Percentiles rank a stretch among this genome's conserved stretches.
Evolutionary conservation across 2,329 filamentous ascomycete species (phyloP).

Genomic region (Ophioceras dolichostomum): DNA sequence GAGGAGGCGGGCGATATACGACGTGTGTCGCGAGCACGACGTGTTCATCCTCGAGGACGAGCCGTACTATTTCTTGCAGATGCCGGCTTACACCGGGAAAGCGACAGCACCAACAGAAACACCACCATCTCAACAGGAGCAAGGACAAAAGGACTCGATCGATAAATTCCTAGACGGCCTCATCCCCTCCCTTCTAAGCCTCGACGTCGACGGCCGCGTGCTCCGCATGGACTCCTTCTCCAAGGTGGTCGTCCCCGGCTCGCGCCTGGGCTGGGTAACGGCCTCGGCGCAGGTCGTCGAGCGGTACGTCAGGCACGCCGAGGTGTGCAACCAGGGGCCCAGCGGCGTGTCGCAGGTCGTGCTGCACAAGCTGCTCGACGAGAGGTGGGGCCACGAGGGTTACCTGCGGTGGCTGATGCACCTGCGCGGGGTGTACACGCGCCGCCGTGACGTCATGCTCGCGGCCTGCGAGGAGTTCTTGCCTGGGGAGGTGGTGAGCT

Average conservation of each 20-base stretch:
- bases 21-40: slow-evolving; percentile 71
- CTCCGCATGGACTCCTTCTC: slow-evolving; percentile 88
- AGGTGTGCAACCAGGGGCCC: slow-evolving; percentile 76
- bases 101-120: neutral
- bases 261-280: slow-evolving; percentile 79
- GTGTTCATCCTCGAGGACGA: slow-evolving; percentile 84
- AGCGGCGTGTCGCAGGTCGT: slow-evolving; percentile 69
- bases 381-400: slow-evolving; percentile 78
- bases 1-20: slow-evolving; percentile 62
- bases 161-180: slow-evolving; percentile 64
- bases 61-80: slow-evolving; percentile 89
- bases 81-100: slow-evolving; percentile 55
- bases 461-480: slow-evolving; percentile 69
- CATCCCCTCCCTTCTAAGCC: slow-evolving; percentile 62
- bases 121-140: neutral
- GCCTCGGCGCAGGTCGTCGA: slow-evolving; percentile 76
- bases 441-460: slow-evolving; percentile 63
- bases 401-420: slow-evolving; percentile 85
- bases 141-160: neutral
- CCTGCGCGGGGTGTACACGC: slow-evolving; percentile 69
- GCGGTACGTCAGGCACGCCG: slow-evolving; percentile 69
- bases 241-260: slow-evolving; percentile 77
- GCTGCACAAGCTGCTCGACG: slow-evolving; percentile 81
- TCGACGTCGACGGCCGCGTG: slow-evolving; percentile 80
- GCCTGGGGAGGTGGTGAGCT: slow-evolving; percentile 62